Evolutionary conservation across 2,329 filamentous ascomycete genomes (phyloP), one percentile per base, ranked within the genome.

Genomic region (Stagonosporopsis vannaccii): DNA sequence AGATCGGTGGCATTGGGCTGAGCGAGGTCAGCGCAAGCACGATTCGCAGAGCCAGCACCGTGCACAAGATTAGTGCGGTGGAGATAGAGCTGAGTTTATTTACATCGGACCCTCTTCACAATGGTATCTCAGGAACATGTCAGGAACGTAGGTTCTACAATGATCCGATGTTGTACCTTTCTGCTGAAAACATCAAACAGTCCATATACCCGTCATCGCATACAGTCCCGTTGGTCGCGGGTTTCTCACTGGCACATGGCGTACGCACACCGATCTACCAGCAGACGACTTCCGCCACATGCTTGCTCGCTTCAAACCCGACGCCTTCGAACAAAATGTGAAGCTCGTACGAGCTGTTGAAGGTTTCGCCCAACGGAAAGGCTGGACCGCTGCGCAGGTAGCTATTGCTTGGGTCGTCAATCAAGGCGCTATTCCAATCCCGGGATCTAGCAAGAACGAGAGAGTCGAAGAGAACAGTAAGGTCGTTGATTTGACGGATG

Each of bases 151-250:
- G 23, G 45, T 40, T 13, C 23, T 15, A 6, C 25, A 20, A 28
- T 13, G 12, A 32, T n/a, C 13, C 15, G 4, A 32, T 13, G 13
- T 5, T 32, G 6, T 32, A 15, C 30, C 26, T 8, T 32, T 32
- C n/a, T 3, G 43, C 43, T 46, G 13, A 39, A 4, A 6, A 6
- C 7, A 19, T 6, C 3, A 2, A 22, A 8, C 11, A 40, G 75
- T 89, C 41, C 78, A 81, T 43, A 91, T 93, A 59, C 87, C 88
- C 0, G 77, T 93, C 43, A 76, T 91, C 13, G 72, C 73, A 6
- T 92, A 92, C 75, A 88, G 87, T 37, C 90, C 90, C 0, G 78
- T 92, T 0, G 87, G 89, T 3, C 79, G 84, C 22, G 86, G 86
- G 1, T 82, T 85, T 75, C 65, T 78, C 67, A 41, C 46, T 17